Base-by-base conservation (phyloP, 2,329 filamentous ascomycete species). In the Epicoccum nigrum region DNA sequence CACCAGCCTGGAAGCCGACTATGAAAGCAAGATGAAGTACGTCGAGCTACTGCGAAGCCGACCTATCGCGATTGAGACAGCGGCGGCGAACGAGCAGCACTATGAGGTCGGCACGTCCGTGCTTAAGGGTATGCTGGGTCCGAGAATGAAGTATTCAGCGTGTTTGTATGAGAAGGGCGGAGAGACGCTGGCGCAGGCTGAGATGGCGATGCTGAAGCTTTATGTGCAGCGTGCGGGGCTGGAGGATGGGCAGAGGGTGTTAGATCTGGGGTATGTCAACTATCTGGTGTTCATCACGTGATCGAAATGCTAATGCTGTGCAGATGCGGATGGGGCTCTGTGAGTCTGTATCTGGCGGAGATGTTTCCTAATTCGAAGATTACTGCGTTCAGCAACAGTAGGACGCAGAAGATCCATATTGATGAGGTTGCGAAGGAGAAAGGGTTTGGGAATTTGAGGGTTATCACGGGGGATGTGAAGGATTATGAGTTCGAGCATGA, bases 31-130 rank as follows among this genome's bases (percentile, higher is more conserved):
- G 69, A 86, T 87, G 81, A 74, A 74, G 19, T 89, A 86, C 65
- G 78, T 89, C 9, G 76, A 82, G 43, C 71, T 78, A 3, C 76
- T 88, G n/a, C 79, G 83, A 16, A 76, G 74, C 13, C 77, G 81
- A 28, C 85, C 86, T 9, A 88, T 89, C 56, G 87, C 86, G n/a
- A 81, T 89, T 59, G 83, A 87, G 68, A 88, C 86, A 1, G 79
- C 77, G 3, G 75, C 79, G 2, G 86, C 87, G 17, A 89, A 89
- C 67, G 75, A 81, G 62, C 86, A 89, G 77, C 86, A 89, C 71
- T 89, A 90, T 65, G 86, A 89, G 72, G 86, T 89, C 32, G 85
- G 84, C 31, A 87, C 86, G 0, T 83, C 83, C 3, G 82, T 89
- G 19, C 70, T 89, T 32, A 72, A 74, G 21, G 81, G 80, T 21